Conservation (phyloP, 2,329 filamentous ascomycete genomes). For the Talaromyces funiculosus region DNA sequence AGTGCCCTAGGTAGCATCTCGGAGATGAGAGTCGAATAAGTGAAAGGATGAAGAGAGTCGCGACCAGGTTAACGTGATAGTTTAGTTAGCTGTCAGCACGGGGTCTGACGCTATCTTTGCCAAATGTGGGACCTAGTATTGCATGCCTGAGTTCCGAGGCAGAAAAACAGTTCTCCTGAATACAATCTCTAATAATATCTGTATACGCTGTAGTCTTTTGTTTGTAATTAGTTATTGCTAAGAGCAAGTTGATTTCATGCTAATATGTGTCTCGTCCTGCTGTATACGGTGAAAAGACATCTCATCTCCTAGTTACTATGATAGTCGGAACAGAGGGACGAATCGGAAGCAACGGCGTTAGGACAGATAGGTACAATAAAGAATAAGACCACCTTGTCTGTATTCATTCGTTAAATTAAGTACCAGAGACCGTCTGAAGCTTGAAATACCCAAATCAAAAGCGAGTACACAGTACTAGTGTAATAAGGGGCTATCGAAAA, state of each 20-base stretch:
- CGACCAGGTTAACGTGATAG: neutral
- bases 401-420: neutral
- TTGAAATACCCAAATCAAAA: neutral
- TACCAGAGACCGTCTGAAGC: neutral
- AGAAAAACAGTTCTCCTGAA: neutral
- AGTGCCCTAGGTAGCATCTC: neutral
- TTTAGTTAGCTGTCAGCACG: constrained; percentile 7
- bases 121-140: neutral
- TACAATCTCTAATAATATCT: neutral
- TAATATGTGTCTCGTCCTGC: neutral
- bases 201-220: neutral
- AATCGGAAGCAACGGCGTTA: neutral
- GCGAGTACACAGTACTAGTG: neutral
- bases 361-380: neutral
- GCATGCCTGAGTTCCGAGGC: neutral
- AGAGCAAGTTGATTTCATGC: neutral
- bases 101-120: constrained; percentile 13
- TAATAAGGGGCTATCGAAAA: neutral
- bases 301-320: neutral
- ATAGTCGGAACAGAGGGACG: neutral
- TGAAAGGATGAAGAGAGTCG: neutral
- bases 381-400: neutral
- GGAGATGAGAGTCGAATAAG: neutral
- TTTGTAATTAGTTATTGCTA: no score
- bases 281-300: neutral